A percentile compares a stretch with the other conserved stretches of the same genome.
Evolutionary conservation across 2,329 filamentous ascomycete species (phyloP).

Genomic region (Bipolaris zeicola): DNA sequence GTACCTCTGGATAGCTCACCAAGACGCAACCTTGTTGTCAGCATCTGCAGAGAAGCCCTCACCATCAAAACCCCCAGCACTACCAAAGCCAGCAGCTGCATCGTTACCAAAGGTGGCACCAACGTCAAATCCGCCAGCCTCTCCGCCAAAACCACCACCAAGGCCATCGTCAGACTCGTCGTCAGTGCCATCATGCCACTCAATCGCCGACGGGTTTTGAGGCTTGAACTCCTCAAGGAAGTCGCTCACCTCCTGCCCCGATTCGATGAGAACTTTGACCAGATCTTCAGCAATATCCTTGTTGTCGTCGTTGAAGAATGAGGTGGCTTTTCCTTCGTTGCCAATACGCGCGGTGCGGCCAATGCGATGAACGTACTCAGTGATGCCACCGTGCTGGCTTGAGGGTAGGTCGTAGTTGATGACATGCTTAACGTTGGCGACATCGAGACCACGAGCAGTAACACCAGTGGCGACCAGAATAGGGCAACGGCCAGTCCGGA

Average conservation of each 20-base stretch:
- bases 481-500: slow-evolving; percentile 74
- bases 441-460: slow-evolving; percentile 85
- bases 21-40: slow-evolving; percentile 33
- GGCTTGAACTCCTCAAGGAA: slow-evolving; percentile 73
- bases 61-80: slow-evolving; percentile 1
- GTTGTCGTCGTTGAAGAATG: slow-evolving; percentile 83
- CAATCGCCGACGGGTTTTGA: slow-evolving; percentile 56
- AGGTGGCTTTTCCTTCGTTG: slow-evolving; percentile 81
- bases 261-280: slow-evolving; percentile 82
- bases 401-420: slow-evolving; percentile 91
- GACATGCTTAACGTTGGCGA: slow-evolving; percentile 84
- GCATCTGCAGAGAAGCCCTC: slow-evolving; percentile 24
- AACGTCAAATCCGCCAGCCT: slow-evolving; percentile 19
- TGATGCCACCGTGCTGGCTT: slow-evolving; percentile 78
- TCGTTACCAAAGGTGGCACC: slow-evolving; percentile 16
- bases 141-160: slow-evolving; percentile 19
- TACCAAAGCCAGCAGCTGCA: slow-evolving; percentile 9
- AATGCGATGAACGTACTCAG: slow-evolving; percentile 93
- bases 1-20: slow-evolving; percentile 25
- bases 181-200: slow-evolving; percentile 60
- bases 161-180: slow-evolving; percentile 41
- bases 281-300: slow-evolving; percentile 73
- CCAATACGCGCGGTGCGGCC: slow-evolving; percentile 95
- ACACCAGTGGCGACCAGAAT: slow-evolving; percentile 88
- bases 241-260: slow-evolving; percentile 76